Evolutionary conservation across 208 protist genomes (phyloP), one percentile per base, ranked within the genome.

Genomic region (Leishmania turanica): DNA sequence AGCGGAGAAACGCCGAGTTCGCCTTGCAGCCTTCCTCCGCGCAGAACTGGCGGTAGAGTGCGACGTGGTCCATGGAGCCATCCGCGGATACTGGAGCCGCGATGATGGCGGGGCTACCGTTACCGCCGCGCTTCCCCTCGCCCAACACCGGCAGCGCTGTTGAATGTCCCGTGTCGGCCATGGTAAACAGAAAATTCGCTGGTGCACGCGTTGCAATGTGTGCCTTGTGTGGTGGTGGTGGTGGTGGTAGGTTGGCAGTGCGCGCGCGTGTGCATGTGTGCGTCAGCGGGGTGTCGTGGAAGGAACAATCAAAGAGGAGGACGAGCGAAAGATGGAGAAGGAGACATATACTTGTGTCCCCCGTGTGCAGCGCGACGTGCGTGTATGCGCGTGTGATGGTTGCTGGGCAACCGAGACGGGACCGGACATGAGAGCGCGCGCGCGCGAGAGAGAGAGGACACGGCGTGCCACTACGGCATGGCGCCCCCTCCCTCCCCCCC

Each of bases 1-100:
- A 92, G 21, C 82, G 80, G 24, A 97, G 77, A 34, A 98, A 82
- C 15, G 96, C 93, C 0, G 93, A 96, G 85, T 98, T 98, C 9
- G 89, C 86, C 37, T 88, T 85, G 80, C 96, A 97, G 1, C 85
- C 87, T 45, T 93, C 93, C 69, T 97, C 93, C 19, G 70, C 83
- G 86, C 96, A 98, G 84, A 87, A 96, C 40, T 78, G 73, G 62
- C 88, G 82, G 88, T 98, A 98, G 65, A 96, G 74, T 24, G 87
- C 84, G 3, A 90, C 80, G 24, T 95, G 82, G 77, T 91, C 89
- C 54, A 82, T 66, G 0, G 78, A n/a, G 42, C 71, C 49, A 49
- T 80, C 53, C 13, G 64, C 40, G 34, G 65, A n/a, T 79, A 78
- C 53, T 47, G 58, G 24, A 24, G 47, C 37, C 31, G 49, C 77